Evolutionary conservation across 2,329 filamentous ascomycete species (phyloP).

Genomic region (Erysiphe pulchra): DNA sequence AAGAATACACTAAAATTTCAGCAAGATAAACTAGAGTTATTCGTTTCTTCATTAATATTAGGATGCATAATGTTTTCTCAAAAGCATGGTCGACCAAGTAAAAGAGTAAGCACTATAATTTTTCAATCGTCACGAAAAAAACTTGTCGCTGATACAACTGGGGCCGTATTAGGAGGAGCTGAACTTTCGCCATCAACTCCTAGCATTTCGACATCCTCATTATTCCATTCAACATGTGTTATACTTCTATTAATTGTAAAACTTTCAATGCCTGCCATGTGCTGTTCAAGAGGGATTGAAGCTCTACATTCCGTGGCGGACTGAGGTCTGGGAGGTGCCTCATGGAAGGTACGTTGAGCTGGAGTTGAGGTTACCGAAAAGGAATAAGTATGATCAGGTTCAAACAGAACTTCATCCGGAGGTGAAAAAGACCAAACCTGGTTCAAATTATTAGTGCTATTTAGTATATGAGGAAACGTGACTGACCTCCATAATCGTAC

Average conservation of each 20-base stretch:
- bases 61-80: no score
- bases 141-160: neutral
- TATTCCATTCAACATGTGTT: neutral
- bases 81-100: no score
- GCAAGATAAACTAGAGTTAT: no score
- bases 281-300: constrained; percentile 6
- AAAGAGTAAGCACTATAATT: neutral
- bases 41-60: no score
- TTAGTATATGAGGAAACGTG: neutral
- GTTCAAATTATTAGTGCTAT: constrained; percentile 10
- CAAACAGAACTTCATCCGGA: constrained; percentile 36
- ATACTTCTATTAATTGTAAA: neutral
- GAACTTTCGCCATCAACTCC: neutral
- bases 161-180: neutral
- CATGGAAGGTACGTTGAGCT: constrained; percentile 7
- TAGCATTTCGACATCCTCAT: neutral
- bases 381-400: constrained; percentile 6
- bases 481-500: constrained; percentile 92
- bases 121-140: constrained; percentile 1
- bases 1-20: no score
- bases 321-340: constrained; percentile 9
- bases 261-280: constrained; percentile 7
- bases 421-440: constrained; percentile 92
- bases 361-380: constrained; percentile 8
- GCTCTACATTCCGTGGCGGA: constrained; percentile 12